phyloP scores from a whole-genome alignment of 139 green algal genomes.

The Raphidocelis subcapitata region DNA sequence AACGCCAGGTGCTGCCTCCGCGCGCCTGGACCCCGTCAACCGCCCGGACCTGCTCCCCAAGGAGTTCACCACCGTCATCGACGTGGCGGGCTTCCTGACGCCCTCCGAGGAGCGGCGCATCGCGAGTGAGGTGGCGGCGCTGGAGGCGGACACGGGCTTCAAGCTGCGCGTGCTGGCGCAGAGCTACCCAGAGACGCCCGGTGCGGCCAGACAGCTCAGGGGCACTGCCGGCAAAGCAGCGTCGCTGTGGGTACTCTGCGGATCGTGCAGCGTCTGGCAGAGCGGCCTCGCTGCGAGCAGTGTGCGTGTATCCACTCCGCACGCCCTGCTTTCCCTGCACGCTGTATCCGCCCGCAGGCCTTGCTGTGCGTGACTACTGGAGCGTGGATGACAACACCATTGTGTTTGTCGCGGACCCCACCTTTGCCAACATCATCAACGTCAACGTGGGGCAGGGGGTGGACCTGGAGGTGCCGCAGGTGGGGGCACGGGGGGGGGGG shows the following conservation, averaged over 20 bases:
- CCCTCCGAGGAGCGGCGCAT: constrained; percentile 78
- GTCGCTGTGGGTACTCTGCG: too few species aligned
- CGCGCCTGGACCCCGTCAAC: constrained; percentile 92
- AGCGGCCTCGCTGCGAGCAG: too few species aligned
- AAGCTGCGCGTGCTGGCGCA: constrained; percentile 94
- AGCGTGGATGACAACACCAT: constrained; percentile 92
- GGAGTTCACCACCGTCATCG: constrained; percentile 83
- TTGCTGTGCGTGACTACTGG: constrained; percentile 96
- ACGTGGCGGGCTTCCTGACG: constrained; percentile 91
- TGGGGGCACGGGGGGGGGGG: constrained; percentile 16
- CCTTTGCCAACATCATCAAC: constrained; percentile 91
- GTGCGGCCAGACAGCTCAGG: constrained; percentile 20
- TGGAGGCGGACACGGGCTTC: constrained; percentile 92
- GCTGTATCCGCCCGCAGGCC: constrained; percentile 39
- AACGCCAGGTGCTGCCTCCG: constrained; percentile 28
- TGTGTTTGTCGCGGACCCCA: constrained; percentile 91
- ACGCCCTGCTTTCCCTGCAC: not conserved
- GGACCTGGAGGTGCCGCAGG: constrained; percentile 87
- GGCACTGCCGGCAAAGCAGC: too few species aligned
- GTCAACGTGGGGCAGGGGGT: constrained; percentile 94
- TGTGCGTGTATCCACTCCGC: too few species aligned
- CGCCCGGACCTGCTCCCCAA: constrained; percentile 93
- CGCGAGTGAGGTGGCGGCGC: constrained; percentile 46
- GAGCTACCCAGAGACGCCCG: constrained; percentile 96
- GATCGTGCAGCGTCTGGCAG: too few species aligned